Evolutionary conservation across 2,329 filamentous ascomycete genomes (phyloP), one percentile per base, ranked within the genome.

Genomic region (Fusarium verticillioides): DNA sequence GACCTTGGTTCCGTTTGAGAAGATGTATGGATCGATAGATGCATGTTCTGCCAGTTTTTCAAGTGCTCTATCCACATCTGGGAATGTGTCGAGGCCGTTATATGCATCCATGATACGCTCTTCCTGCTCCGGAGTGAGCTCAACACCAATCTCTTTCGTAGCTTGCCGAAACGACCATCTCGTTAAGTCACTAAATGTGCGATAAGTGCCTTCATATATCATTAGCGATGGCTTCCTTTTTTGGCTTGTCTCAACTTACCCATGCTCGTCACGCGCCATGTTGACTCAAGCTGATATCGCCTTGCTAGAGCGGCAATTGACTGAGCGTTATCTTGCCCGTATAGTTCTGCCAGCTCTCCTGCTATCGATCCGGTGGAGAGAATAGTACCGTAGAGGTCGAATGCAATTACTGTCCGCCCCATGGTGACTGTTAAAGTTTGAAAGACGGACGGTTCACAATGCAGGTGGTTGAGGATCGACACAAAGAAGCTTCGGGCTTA

Each of bases 251-350:
- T 43, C 12, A 10, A 59, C 83, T 69, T 83, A 92, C 93, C 87
- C 92, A 95, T 95, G 84, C 89, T 91, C 77, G 91, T 94, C 72
- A 92, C 82, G 58, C 93, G 85, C 91, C 91, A 95, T 43, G 92
- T 94, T 76, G 94, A 95, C 81, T 94, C 93, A 13, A 95, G 84
- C 80, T 95, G 93, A 77, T 92, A 92, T 36, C 87, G 86, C 63
- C 93, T 85, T 88, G 92, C 94, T 77, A 88, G 81, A 21, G 85
- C 80, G 9, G 92, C 89, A 37, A 94, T 85, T 2, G 81, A 80
- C 30, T 84, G 81, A 6, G 90, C 89, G 72, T 87, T 87, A 9
- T 90, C 88, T 36, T 87, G 79, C 11, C 88, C 90, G 75, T 90
- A 90, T 63, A 90, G 81, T 37, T 83, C 81, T 21, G 86, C 86